Percentiles rank a stretch among this genome's conserved stretches.
Conservation (phyloP, 768 basidiomycete genomes). For the Crassisporium funariophilum region DNA sequence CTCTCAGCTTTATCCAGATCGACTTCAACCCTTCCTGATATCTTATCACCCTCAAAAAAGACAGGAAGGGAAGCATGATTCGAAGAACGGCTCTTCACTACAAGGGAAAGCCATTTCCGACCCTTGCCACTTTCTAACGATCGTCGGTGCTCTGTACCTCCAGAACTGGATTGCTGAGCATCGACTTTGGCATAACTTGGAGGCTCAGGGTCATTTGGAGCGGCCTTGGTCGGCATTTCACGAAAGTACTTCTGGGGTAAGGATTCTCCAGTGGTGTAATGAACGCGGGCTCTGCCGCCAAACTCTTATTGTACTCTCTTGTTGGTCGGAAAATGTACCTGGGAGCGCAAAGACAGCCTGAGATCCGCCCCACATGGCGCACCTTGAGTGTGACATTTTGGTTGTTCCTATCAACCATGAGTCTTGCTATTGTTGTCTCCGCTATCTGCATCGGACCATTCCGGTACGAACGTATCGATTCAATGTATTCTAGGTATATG, state of each 20-base stretch:
- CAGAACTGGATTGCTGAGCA: neutral
- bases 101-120: slow-evolving; percentile 50
- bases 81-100: slow-evolving; percentile 48
- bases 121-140: slow-evolving; percentile 46
- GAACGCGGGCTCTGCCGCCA: neutral
- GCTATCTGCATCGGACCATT: too few species aligned
- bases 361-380: neutral
- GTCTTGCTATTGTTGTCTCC: too few species aligned
- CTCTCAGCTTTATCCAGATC: slow-evolving; percentile 51
- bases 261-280: neutral
- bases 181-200: slow-evolving; percentile 19
- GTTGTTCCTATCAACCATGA: too few species aligned
- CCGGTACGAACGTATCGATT: too few species aligned
- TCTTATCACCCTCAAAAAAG: slow-evolving; percentile 48
- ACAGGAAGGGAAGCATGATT: slow-evolving; percentile 40
- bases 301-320: too few species aligned
- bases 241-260: neutral
- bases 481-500: neutral
- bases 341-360: slow-evolving; percentile 1
- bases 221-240: slow-evolving; percentile 11
- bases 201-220: slow-evolving; percentile 18
- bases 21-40: slow-evolving; percentile 53
- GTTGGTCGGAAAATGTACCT: slow-evolving; percentile 5
- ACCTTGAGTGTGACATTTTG: neutral
- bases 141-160: slow-evolving; percentile 36